Percentiles rank a stretch among this genome's conserved stretches.
Conservation (phyloP, 352 stramenopile genomes). For the Globisporangium cederbergense region DNA sequence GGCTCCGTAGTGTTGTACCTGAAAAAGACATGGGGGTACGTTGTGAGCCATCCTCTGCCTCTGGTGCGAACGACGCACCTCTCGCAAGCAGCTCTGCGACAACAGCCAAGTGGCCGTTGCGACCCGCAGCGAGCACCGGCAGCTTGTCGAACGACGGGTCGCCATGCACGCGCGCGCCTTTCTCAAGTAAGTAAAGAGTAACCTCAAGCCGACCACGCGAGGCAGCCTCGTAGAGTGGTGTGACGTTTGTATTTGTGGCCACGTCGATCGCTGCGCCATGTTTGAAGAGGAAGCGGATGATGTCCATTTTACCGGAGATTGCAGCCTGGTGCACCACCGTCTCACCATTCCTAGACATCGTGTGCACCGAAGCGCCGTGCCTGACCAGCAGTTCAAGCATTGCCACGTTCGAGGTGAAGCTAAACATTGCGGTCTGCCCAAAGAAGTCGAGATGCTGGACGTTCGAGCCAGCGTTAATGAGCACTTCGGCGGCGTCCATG, state of each 20-base stretch:
- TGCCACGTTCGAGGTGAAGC: neutral
- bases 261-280: neutral
- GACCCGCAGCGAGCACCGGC: neutral
- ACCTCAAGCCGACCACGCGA: neutral
- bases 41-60: neutral
- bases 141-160: conserved; percentile 1
- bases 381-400: neutral
- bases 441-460: neutral
- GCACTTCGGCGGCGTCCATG: neutral
- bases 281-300: neutral
- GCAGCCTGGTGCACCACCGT: neutral
- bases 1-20: neutral
- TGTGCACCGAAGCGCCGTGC: neutral
- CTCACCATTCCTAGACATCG: neutral
- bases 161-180: neutral
- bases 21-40: neutral
- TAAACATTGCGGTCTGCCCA: neutral
- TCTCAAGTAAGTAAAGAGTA: neutral
- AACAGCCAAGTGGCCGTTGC: neutral
- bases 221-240: neutral
- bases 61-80: neutral
- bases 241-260: neutral
- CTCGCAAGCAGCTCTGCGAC: neutral
- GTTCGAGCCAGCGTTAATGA: neutral
- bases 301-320: neutral